phyloP scores from a whole-genome alignment of 176 grass and related monocot genomes.

The Oryza rufipogon region DNA sequence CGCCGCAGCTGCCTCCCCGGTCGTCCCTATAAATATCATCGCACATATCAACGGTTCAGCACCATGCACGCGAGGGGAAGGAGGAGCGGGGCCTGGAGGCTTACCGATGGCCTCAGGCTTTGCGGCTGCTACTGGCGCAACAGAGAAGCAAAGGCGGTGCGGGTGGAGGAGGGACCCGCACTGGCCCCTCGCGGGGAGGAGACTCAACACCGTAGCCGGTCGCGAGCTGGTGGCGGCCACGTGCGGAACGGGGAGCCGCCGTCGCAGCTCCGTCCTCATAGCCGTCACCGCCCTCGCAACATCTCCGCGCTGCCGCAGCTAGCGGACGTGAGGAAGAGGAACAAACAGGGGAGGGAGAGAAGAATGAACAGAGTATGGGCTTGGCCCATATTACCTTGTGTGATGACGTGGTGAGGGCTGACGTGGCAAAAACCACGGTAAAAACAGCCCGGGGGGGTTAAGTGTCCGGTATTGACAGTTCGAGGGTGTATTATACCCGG shows the following conservation, averaged over 20 bases:
- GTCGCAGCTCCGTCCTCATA: no score
- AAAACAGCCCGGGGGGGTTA: no score
- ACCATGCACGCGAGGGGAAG: background rate
- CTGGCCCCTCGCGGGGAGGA: constrained; percentile 13
- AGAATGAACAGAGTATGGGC: no score
- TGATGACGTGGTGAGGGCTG: no score
- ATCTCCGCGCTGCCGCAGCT: no score
- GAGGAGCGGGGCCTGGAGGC: background rate
- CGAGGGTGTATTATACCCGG: no score
- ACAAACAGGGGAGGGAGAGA: no score
- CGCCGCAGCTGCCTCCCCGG: constrained; percentile 37
- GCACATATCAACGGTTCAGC: background rate
- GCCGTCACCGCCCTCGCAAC: no score
- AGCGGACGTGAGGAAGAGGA: no score
- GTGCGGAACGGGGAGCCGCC: constrained; percentile 22
- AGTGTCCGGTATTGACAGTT: no score
- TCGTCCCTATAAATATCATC: constrained; percentile 34
- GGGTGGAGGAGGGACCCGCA: background rate
- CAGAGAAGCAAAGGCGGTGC: background rate
- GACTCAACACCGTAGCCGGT: constrained; percentile 8
- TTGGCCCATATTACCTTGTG: no score
- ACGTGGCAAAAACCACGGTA: no score
- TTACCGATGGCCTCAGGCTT: constrained; percentile 46
- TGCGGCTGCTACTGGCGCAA: background rate
- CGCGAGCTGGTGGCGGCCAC: constrained; percentile 18